A percentile compares a stretch with the other conserved stretches of the same genome.
Evolutionary conservation across 2,329 filamentous ascomycete species (phyloP).

Genomic region (Talaromyces sp.): DNA sequence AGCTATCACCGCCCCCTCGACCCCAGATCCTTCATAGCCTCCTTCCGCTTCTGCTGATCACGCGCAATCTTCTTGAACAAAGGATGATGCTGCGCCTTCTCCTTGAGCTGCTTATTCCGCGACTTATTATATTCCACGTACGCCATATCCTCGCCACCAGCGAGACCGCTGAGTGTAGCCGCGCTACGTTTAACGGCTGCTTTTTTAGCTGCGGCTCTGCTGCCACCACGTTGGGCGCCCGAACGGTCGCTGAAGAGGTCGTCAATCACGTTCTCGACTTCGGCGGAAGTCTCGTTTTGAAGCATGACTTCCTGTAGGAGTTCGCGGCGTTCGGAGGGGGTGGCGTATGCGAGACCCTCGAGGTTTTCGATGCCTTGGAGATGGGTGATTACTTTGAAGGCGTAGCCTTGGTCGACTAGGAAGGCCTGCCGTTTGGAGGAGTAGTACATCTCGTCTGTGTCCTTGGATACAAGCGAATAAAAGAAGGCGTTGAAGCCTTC

Average conservation of each 20-base stretch:
- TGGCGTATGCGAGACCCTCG: slow-evolving; percentile 71
- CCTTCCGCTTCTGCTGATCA: slow-evolving; percentile 55
- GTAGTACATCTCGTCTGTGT: slow-evolving; percentile 97
- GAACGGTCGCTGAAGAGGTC: slow-evolving; percentile 60
- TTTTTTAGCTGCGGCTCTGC: slow-evolving; percentile 46
- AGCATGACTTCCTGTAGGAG: slow-evolving; percentile 84
- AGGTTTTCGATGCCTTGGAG: slow-evolving; percentile 85
- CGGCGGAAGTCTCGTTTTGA: slow-evolving; percentile 70
- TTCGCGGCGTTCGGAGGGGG: slow-evolving; percentile 74
- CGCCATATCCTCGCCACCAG: slow-evolving; percentile 95
- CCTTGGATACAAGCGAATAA: slow-evolving; percentile 94
- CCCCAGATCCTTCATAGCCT: slow-evolving; percentile 35
- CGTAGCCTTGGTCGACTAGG: slow-evolving; percentile 94
- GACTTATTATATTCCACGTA: slow-evolving; percentile 79
- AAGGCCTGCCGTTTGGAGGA: slow-evolving; percentile 96
- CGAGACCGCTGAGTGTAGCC: slow-evolving; percentile 76
- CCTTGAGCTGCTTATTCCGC: slow-evolving; percentile 62
- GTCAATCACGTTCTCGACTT: slow-evolving; percentile 64
- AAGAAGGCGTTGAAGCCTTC: slow-evolving; percentile 99
- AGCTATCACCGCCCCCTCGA: slow-evolving; percentile 9
- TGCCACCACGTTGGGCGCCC: slow-evolving; percentile 34
- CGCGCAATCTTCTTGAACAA: slow-evolving; percentile 64
- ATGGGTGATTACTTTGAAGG: slow-evolving; percentile 98
- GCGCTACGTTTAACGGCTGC: slow-evolving; percentile 67
- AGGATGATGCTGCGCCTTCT: slow-evolving; percentile 53